These are phyloP conservation scores for Metschnikowia colocasiae DNA, from an alignment of 805 yeast genomes.

Conservation along the genomic window DNA sequence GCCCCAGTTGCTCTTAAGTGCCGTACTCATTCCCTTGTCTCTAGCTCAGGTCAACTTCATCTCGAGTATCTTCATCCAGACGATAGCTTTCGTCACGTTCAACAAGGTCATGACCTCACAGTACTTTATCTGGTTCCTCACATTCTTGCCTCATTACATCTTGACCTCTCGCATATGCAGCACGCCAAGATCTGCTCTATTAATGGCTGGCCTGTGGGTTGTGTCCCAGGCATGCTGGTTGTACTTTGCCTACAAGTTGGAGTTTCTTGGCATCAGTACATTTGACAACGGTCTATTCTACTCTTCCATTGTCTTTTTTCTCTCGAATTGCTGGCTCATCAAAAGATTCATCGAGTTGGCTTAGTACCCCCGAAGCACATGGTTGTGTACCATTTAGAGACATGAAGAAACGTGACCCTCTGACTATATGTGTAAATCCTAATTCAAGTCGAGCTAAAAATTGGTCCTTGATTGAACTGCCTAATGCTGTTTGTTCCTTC, in stretches of 20 bases:
- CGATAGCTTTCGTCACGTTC: conserved; percentile 42
- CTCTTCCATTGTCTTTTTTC: conserved; percentile 56
- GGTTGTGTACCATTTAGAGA: neutral
- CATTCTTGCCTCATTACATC: conserved; percentile 73
- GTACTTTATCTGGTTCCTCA: conserved; percentile 92
- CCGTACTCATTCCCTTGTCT: conserved; percentile 52
- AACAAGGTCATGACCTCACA: conserved; percentile 81
- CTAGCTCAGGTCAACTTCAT: conserved; percentile 32
- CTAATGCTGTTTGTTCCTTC: too few relatives aligned
- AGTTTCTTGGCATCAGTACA: conserved; percentile 68
- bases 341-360: conserved; percentile 47
- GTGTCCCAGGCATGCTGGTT: conserved; percentile 75
- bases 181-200: conserved; percentile 31
- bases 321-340: conserved; percentile 57
- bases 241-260: conserved; percentile 69
- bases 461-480: too few relatives aligned
- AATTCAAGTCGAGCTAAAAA: too few relatives aligned
- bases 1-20: conserved; percentile 71
- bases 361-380: neutral
- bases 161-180: conserved; percentile 37
- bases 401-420: neutral
- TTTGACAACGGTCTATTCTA: conserved; percentile 58
- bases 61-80: conserved; percentile 38
- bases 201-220: conserved; percentile 58
- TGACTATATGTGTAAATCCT: neutral